Percentiles rank a stretch among this genome's conserved stretches.
These are phyloP conservation scores for Pseudogymnoascus sp. DNA, from an alignment of 2,329 filamentous ascomycete genomes.

Conservation along the genomic window DNA sequence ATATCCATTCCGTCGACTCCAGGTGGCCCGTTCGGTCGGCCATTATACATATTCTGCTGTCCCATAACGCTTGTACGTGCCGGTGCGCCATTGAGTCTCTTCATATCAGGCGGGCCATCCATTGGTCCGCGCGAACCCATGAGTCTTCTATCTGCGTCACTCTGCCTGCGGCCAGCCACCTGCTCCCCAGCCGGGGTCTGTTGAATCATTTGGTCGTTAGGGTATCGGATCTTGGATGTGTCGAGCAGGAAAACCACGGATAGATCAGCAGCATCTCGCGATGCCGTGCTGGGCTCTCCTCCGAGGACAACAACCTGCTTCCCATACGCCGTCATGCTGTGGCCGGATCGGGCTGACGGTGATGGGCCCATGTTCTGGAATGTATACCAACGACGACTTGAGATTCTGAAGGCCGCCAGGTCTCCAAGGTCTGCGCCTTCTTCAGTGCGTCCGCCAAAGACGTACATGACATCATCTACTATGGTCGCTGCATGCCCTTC, in stretches of 20 bases:
- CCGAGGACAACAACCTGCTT: conserved; percentile 89
- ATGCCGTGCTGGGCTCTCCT: conserved; percentile 85
- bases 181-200: conserved; percentile 34
- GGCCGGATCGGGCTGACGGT: conserved; percentile 84
- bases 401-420: conserved; percentile 75
- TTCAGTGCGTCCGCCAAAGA: conserved; percentile 92
- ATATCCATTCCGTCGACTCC: conserved; percentile 33
- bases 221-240: conserved; percentile 93
- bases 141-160: conserved; percentile 34
- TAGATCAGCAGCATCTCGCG: conserved; percentile 73
- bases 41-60: conserved; percentile 28
- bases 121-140: conserved; percentile 26
- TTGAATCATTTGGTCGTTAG: conserved; percentile 55
- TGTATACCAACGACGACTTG: conserved; percentile 90
- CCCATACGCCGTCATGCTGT: conserved; percentile 93
- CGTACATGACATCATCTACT: conserved; percentile 97
- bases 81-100: conserved; percentile 37
- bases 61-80: conserved; percentile 36
- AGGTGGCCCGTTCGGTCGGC: conserved; percentile 26
- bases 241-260: conserved; percentile 87
- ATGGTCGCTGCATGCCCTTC: conserved; percentile 92
- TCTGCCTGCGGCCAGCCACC: conserved; percentile 33
- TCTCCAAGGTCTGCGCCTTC: conserved; percentile 90
- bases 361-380: conserved; percentile 99
- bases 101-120: conserved; percentile 34